Evolutionary conservation across 352 stramenopile genomes (phyloP).

Genomic region (Globisporangium echinulatum): DNA sequence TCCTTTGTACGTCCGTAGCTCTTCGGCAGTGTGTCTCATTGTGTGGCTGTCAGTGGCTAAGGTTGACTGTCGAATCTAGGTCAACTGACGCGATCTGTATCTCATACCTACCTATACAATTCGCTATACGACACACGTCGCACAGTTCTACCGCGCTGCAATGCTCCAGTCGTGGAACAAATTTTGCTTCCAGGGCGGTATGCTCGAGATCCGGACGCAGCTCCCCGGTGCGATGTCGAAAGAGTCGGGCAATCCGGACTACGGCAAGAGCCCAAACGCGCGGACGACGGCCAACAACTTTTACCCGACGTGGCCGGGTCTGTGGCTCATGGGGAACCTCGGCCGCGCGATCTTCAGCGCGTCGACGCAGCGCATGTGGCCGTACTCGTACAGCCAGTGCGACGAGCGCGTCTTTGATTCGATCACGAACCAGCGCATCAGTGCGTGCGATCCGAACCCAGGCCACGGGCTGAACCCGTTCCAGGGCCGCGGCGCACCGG

Average conservation of each 20-base stretch:
- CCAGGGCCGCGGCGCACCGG: conserved; percentile 86
- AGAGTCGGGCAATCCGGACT: conserved; percentile 52
- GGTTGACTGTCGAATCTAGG: background rate
- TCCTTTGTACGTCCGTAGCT: conserved; percentile 24
- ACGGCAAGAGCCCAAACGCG: conserved; percentile 69
- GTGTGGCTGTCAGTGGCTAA: background rate
- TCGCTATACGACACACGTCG: no score
- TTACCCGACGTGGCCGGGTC: conserved; percentile 88
- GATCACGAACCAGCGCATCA: conserved; percentile 62
- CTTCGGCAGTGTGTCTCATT: no score
- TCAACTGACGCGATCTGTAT: background rate
- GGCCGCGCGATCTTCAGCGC: conserved; percentile 92
- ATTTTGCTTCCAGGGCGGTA: conserved; percentile 93
- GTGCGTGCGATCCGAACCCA: conserved; percentile 85
- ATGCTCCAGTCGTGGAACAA: conserved; percentile 95
- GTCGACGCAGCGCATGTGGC: conserved; percentile 93
- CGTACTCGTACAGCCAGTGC: conserved; percentile 93
- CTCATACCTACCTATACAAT: no score
- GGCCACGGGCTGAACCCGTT: conserved; percentile 89
- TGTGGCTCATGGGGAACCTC: conserved; percentile 96
- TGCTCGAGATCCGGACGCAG: conserved; percentile 89
- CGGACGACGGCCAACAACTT: conserved; percentile 23
- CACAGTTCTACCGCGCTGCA: conserved; percentile 27
- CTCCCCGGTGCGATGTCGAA: conserved; percentile 79
- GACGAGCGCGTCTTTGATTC: conserved; percentile 77